These are phyloP conservation scores for Xylariaceae sp. DNA, from an alignment of 2,329 filamentous ascomycete species.

Conservation along the genomic window DNA sequence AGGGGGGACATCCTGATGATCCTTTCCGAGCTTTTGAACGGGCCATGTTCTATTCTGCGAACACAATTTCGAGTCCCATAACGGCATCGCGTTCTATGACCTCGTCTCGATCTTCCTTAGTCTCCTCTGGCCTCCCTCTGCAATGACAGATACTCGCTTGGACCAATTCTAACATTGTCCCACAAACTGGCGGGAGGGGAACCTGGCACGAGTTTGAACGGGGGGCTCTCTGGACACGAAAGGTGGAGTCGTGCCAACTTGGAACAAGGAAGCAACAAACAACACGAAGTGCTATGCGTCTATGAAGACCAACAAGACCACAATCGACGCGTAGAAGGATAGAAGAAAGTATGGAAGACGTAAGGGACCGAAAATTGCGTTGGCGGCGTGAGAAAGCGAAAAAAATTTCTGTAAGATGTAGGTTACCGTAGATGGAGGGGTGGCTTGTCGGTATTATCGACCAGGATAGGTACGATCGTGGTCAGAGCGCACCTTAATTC, in stretches of 20 bases:
- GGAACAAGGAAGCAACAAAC: not conserved
- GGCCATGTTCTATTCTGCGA: constrained; percentile 17
- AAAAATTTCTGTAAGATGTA: too few relatives aligned
- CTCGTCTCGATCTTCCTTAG: constrained; percentile 3
- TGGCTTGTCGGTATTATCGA: not conserved
- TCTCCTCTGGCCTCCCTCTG: not conserved
- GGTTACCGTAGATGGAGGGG: too few relatives aligned
- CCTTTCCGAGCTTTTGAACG: constrained; percentile 21
- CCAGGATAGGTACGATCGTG: too few relatives aligned
- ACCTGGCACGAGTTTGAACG: constrained; percentile 9
- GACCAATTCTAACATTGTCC: too few relatives aligned
- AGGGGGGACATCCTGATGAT: constrained; percentile 18
- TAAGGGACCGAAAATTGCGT: constrained; percentile 9
- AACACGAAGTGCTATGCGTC: too few relatives aligned
- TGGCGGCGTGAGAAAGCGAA: not conserved
- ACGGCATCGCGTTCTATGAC: not conserved
- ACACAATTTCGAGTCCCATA: not conserved
- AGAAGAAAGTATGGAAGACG: constrained; percentile 23
- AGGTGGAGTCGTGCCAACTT: not conserved
- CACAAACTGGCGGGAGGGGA: too few relatives aligned
- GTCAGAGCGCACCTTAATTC: too few relatives aligned
- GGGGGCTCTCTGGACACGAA: constrained; percentile 1
- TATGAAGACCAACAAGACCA: not conserved
- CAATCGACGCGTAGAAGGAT: constrained; percentile 11
- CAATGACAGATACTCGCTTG: not conserved